phyloP scores from a whole-genome alignment of 176 grass and related monocot genomes.

The Raddia guianensis region DNA sequence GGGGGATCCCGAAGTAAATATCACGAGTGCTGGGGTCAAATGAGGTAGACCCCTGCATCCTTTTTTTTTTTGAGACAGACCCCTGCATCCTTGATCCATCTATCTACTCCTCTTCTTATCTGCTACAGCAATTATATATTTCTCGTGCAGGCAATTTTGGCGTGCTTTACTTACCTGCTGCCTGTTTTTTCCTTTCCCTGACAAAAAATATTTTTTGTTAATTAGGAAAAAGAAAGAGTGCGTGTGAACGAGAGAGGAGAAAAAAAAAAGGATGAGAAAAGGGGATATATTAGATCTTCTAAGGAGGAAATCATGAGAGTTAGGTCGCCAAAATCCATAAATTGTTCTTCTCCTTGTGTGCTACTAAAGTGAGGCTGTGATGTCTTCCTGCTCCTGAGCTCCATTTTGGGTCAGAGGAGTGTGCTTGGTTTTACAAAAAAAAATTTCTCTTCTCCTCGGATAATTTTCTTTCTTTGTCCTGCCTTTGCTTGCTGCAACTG shows the following conservation, averaged over 20 bases:
- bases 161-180: constrained; percentile 73
- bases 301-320: constrained; percentile 42
- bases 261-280: constrained; percentile 34
- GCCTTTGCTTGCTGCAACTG: constrained; percentile 30
- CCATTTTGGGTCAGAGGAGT: constrained; percentile 41
- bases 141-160: constrained; percentile 62
- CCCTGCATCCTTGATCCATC: constrained; percentile 23
- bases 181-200: constrained; percentile 46
- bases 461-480: constrained; percentile 31
- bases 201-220: constrained; percentile 39
- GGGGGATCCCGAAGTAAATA: constrained; percentile 37
- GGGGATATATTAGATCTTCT: constrained; percentile 48
- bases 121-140: constrained; percentile 49
- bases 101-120: constrained; percentile 50
- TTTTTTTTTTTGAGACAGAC: too few species aligned
- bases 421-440: constrained; percentile 35
- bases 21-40: constrained; percentile 32
- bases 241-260: constrained; percentile 49
- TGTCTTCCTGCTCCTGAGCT: constrained; percentile 50
- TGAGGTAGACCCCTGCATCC: constrained; percentile 39
- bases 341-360: constrained; percentile 19
- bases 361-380: constrained; percentile 37
- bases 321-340: constrained; percentile 44
- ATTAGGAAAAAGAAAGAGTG: constrained; percentile 47
- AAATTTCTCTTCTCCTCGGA: not conserved